Evolutionary conservation across 2,329 filamentous ascomycete species (phyloP), one percentile per base, ranked within the genome.

Genomic region (Ascochyta koolunga): DNA sequence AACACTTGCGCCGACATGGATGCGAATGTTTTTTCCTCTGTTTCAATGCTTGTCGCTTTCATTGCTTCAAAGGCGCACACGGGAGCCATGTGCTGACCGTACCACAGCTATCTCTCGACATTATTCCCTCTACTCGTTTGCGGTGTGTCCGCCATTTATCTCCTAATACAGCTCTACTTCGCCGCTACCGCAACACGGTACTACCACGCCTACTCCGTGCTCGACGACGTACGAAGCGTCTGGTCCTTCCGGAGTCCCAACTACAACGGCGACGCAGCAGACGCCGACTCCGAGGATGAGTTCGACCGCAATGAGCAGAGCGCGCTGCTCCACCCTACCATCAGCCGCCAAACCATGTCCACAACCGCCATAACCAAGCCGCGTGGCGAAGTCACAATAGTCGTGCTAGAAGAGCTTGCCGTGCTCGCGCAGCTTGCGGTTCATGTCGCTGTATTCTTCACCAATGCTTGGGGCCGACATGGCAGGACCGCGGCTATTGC

Each of bases 51-150:
- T 38, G 37, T 36, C 45, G 45, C 51, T 40, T 31, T 33, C 51
- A 40, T 36, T 27, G 45, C 45, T 27, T 35, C 51, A 11, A 35
- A 9, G 10, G 11, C 27, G 15, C 39, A 37, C 11, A 6, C 15
- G 4, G 3, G 21, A 29, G n/a, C 21, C 13, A 25, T 19, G 21
- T 41, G 50, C 59, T 67, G 53, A 68, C 60, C 22, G 44, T 33
- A 36, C 32, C 42, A 16, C 72, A 93, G 90, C 74, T 93, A 90
- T 74, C 83, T 96, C 48, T 88, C 90, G 75, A 86, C 90, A 56
- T 80, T 96, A 40, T 82, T 98, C 49, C 95, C 95, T 49, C 79
- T 95, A 56, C 77, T 87, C 57, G 81, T 89, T 53, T 85, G 92
- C 74, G 82, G 77, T 59, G 65, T 89, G 22, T 98, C 95, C 6